Base-by-base conservation (phyloP, 1,284 basidiomycete genomes). In the Uromyces viciae-fabae region DNA sequence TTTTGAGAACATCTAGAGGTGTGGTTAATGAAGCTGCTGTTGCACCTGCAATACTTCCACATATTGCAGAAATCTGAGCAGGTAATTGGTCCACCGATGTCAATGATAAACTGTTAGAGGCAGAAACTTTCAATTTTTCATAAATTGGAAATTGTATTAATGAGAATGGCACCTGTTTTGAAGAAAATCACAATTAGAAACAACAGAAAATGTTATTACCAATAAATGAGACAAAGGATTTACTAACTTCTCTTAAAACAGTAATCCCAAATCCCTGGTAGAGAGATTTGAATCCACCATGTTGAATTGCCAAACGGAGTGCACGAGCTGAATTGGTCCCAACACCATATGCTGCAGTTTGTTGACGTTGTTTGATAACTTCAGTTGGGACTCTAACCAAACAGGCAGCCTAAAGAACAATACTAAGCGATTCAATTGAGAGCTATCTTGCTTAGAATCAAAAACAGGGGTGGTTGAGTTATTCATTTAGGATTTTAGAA, bases 141-240 rank as follows among this genome's bases (percentile, higher is more conserved):
- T 98, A 99, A 33, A 99, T 87, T 0, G 97, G 97, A 85, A 99
- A 99, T 86, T 99, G 97, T 33, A 99, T 88, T 15, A 94, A 96
- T 0, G 96, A 97, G 88, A 99, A 99, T 0, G 96, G 96, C 56
- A 99, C 94, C 94, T 96, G 82, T 31, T 36, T 14, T 2, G 81
- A 82, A 17, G 83, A 25, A 52, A 28, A 42, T 52, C 28, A 52
- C 43, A 72, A 31, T 33, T 22, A 54, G 17, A 4, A 54, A 49
- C 46, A 36, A 19, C 46, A 76, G 52, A 28, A 40, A 56, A 14
- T 43, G 40, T 43, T 38, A n/a, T 11, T 66, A 64, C 28, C 25
- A 25, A n/a, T 19, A 31, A 40, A 52, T 17, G 14, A 28, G 36
- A 33, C 11, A 8, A 56, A 5, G 1, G 3, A 52, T 75, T n/a